Base-by-base conservation (phyloP, 2,329 filamentous ascomycete species). In the Chaetomium olivaceum region DNA sequence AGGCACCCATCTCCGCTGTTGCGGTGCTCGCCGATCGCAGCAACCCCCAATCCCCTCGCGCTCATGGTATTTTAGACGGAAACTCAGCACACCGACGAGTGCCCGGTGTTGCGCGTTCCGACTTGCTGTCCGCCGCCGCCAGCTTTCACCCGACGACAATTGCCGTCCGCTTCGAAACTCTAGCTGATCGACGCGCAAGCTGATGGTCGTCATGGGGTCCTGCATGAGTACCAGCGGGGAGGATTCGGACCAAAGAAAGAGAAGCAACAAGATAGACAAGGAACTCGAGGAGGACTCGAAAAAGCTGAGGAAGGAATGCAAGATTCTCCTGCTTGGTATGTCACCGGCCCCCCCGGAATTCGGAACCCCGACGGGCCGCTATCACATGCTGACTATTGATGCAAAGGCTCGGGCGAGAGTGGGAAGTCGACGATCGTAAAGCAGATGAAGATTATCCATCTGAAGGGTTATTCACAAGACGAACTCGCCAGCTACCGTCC, bases 381-480 rank as follows among this genome's bases (percentile, higher is more conserved):
- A 19, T 11, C 58, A 29, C 27, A 43, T 58, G 52, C 58, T 67
- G 48, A 67, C 58, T 2, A 19, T 46, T 29, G 27, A 5, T 25
- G 51, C 50, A 71, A 77, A 97, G 95, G 95, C 71, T 98, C 95
- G 71, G 95, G 95, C 71, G 95, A 99, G 82, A 98, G 94, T 79
- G 95, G 95, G 72, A 99, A 99, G 81, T 98, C 95, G 65, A 99
- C 95, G 11, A 98, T 99, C 74, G 95, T 99, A 72, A 99, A 99
- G 80, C 95, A 99, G 84, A 99, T 99, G 95, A 99, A 98, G 81
- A 99, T 99, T 73, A 98, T 99, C 75, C 95, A 99, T 76, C 90
- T 98, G 74, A 97, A 97, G 80, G 95, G 95, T 67, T 99, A 99
- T 80, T 93, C 92, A 12, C 88, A 92, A 71, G 94, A 98, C 74